Conservation (phyloP, 2,329 filamentous ascomycete genomes). For the Blastomyces parvus region DNA sequence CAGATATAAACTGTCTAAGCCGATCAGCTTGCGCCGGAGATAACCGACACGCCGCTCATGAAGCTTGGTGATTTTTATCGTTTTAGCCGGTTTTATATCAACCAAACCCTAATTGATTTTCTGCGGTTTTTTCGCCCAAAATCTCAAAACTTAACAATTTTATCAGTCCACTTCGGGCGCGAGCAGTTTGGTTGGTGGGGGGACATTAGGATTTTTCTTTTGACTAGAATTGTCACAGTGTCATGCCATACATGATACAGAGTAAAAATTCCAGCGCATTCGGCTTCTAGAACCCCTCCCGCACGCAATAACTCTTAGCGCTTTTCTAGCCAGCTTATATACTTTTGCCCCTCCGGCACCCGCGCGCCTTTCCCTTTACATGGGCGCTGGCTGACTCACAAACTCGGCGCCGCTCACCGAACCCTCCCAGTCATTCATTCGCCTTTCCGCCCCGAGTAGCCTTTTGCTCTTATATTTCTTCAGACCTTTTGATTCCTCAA, state of each 20-base stretch:
- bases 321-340: not conserved
- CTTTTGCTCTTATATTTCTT: not conserved
- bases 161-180: not conserved
- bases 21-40: not conserved
- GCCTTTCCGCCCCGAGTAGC: not conserved
- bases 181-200: not conserved
- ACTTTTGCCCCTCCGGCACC: not conserved
- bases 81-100: not conserved
- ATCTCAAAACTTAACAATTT: not conserved
- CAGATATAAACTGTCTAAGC: no score
- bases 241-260: not conserved
- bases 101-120: constrained; percentile 10
- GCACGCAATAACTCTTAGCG: no score
- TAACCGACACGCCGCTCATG: not conserved
- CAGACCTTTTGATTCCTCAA: not conserved
- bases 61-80: not conserved
- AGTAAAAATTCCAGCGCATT: not conserved
- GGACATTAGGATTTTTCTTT: not conserved
- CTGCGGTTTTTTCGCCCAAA: not conserved
- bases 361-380: not conserved
- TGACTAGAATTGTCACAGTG: not conserved
- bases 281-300: not conserved
- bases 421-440: not conserved
- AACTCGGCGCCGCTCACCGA: not conserved
- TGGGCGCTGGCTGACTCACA: not conserved